A percentile compares a stretch with the other conserved stretches of the same genome.
These are phyloP conservation scores for Cucumis melo DNA, from an alignment of 306 rosid genomes.

Conservation along the genomic window DNA sequence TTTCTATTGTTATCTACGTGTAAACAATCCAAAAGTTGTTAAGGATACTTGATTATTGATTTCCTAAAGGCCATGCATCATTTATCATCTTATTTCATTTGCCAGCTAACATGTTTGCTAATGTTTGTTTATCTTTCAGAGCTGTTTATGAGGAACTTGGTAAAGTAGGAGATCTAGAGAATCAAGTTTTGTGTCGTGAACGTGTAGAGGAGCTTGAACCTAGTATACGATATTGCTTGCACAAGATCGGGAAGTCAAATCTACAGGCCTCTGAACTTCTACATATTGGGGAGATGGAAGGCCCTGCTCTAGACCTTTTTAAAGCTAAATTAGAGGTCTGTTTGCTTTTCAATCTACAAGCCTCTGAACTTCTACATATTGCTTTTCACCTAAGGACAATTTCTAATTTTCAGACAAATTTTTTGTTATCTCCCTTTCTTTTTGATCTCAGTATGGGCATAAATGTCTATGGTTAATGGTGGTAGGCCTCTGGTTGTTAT, in stretches of 20 bases:
- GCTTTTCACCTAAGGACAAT: background rate
- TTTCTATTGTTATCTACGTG: background rate
- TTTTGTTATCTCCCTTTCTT: background rate
- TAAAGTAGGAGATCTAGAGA: conserved; percentile 89
- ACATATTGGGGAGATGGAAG: conserved; percentile 94
- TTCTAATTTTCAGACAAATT: background rate
- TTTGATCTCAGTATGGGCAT: background rate
- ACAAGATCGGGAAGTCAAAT: conserved; percentile 84
- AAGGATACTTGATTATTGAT: background rate
- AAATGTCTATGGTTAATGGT: background rate
- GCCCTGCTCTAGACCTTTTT: conserved; percentile 96
- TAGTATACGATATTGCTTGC: conserved; percentile 84
- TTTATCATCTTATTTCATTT: background rate
- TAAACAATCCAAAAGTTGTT: background rate
- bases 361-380: too few relatives aligned
- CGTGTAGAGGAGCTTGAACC: conserved; percentile 98
- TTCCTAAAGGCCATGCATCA: background rate
- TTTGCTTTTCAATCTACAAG: background rate
- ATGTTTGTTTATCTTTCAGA: conserved; percentile 21
- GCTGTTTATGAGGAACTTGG: conserved; percentile 95
- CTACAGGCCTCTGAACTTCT: conserved; percentile 87
- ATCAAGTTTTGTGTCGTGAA: conserved; percentile 89
- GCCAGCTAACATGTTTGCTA: background rate
- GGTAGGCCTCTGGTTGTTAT: background rate
- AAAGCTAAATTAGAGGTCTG: conserved; percentile 89